Base-by-base conservation (phyloP, 345 rosid species). In the Pistacia atlantica region DNA sequence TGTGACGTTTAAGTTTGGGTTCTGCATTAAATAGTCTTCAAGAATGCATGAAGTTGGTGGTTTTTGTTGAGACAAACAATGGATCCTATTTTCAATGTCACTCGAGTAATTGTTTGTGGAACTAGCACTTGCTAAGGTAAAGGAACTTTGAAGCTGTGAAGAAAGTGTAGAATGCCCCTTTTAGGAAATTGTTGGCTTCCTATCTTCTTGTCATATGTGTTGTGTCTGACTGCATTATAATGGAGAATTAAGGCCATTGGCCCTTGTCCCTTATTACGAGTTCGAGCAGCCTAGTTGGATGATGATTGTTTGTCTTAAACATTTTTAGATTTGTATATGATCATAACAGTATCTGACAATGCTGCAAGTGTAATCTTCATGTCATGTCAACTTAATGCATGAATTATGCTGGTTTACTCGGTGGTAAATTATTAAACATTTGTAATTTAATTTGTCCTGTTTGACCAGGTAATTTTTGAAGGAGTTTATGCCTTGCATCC, bases 401-500 rank as follows among this genome's bases (percentile, higher is more conserved):
- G 49, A 62, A 58, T 52, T 31, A 46, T 72, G 73, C 7, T 58
- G 61, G 49, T 74, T 61, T 38, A 37, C 69, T 54, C 73, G 17
- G 48, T 35, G 66, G 33, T 46, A 71, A 68, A 51, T 13, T 14
- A 5, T 60, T 45, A 25, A 8, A 11, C 42, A 51, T 10, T 33
- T 17, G n/a, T 17, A 8, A 45, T 33, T 18, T 60, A 65, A 63
- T 72, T 76, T 76, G n/a, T 74, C 81, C 78, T 73, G 33, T 52
- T 55, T 84, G 81, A 71, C 66, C 88, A 97, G 98, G 86, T 94
- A 70, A 90, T 97, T 79, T 94, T 97, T 80, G 99, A 97, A 86
- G 99, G 99, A 78, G 91, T 97, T 54, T 94, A 97, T 79, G 98
- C 98, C 25, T 79, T 94, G 84, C 99, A 94, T 86, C 99, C 98